phyloP scores from a whole-genome alignment of 768 basidiomycete genomes.

The Trametes punicea region DNA sequence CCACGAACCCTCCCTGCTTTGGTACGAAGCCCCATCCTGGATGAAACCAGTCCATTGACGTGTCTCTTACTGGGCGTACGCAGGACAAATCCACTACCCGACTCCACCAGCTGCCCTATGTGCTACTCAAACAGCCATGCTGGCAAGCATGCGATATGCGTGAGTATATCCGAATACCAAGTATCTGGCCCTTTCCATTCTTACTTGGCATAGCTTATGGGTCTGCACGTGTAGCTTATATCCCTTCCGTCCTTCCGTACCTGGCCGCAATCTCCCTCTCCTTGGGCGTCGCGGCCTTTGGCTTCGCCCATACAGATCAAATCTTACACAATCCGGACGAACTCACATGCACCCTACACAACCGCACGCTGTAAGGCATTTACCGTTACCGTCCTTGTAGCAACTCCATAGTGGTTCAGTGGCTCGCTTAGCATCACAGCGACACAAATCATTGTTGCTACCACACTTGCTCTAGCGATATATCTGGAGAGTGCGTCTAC shows the following conservation, averaged over 20 bases:
- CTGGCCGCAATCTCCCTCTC: conserved; percentile 12
- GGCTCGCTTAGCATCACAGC: conserved; percentile 1
- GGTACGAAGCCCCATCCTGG: conserved; percentile 8
- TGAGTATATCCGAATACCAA: not conserved
- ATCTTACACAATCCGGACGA: conserved; percentile 19
- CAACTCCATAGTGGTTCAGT: conserved; percentile 1
- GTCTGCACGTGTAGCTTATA: no score
- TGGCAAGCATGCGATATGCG: not conserved
- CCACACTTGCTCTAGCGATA: not conserved
- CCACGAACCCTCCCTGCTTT: conserved; percentile 14
- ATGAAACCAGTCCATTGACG: not conserved
- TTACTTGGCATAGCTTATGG: no score
- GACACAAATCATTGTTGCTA: conserved; percentile 1
- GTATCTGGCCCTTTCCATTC: no score
- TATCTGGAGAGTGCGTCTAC: conserved; percentile 7
- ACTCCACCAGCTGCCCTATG: conserved; percentile 10
- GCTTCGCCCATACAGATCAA: conserved; percentile 1
- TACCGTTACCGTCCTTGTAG: not conserved
- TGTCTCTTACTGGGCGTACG: conserved; percentile 14
- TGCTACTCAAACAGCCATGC: conserved; percentile 5
- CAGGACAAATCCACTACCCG: conserved; percentile 9
- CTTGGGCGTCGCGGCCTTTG: conserved; percentile 6
- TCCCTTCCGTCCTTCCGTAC: conserved; percentile 16
- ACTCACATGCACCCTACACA: conserved; percentile 18
- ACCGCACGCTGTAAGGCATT: conserved; percentile 15